phyloP scores from a whole-genome alignment of 768 basidiomycete genomes.

The Wakefieldia striispora region DNA sequence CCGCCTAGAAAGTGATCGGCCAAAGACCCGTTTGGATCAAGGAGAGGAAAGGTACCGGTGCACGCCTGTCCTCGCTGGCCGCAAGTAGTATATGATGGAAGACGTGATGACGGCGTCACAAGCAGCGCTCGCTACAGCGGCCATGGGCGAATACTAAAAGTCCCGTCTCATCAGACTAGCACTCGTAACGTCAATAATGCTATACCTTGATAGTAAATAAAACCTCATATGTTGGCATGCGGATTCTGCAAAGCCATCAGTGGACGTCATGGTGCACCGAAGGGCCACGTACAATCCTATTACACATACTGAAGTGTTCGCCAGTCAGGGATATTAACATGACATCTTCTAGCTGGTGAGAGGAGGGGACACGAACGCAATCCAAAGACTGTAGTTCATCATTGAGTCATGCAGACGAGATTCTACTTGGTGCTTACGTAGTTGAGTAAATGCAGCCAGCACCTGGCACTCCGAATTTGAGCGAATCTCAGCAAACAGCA shows the following conservation, averaged over 20 bases:
- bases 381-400: constrained; percentile 10
- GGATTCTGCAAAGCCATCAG: constrained; percentile 6
- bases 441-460: constrained; percentile 7
- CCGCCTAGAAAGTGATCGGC: background rate
- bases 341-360: background rate
- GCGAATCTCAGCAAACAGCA: background rate
- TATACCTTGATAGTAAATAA: constrained; percentile 6
- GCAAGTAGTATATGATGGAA: constrained; percentile 16
- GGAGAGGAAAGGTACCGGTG: constrained; percentile 6
- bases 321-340: background rate
- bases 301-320: background rate
- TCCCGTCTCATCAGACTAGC: background rate
- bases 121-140: constrained; percentile 13
- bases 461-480: constrained; percentile 6
- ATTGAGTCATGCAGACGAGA: background rate
- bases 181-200: too few species aligned
- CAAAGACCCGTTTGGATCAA: background rate
- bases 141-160: constrained; percentile 7
- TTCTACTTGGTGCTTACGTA: constrained; percentile 5
- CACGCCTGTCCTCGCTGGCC: constrained; percentile 8
- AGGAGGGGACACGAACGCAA: constrained; percentile 8
- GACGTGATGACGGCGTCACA: constrained; percentile 22
- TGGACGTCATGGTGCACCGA: background rate
- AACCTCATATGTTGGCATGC: constrained; percentile 3
- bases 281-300: background rate